These are phyloP conservation scores for Raddia distichophylla DNA, from an alignment of 176 grass and related monocot species.

Conservation along the genomic window DNA sequence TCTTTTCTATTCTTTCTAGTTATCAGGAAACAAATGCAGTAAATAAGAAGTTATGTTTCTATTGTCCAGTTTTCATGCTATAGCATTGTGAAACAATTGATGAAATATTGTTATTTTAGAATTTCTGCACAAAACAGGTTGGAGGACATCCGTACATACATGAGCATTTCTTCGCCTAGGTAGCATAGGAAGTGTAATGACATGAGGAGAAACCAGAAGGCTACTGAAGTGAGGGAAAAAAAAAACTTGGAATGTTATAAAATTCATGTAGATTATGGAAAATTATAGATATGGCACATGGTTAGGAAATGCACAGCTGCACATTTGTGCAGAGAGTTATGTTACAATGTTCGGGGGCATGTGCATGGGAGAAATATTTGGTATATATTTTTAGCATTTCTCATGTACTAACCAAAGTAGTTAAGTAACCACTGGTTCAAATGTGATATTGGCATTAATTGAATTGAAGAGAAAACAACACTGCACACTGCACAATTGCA, in stretches of 20 bases:
- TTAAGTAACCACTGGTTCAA: background rate
- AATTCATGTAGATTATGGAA: no score
- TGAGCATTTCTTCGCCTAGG: background rate
- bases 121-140: background rate
- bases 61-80: no score
- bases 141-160: background rate
- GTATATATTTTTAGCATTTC: background rate
- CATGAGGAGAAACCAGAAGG: background rate
- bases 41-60: background rate
- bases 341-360: background rate
- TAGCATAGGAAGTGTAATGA: background rate
- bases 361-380: background rate
- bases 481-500: background rate
- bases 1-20: background rate
- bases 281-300: background rate
- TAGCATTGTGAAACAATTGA: background rate
- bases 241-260: no score
- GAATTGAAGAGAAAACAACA: constrained; percentile 16
- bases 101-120: background rate
- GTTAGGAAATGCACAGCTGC: background rate
- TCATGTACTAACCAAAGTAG: background rate
- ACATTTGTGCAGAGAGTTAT: background rate
- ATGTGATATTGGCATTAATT: background rate
- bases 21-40: background rate
- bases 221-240: background rate